Evolutionary conservation across 164 flowering plant species (phyloP), one percentile per base, ranked within the genome.

Genomic region (Liquidambar formosana): DNA sequence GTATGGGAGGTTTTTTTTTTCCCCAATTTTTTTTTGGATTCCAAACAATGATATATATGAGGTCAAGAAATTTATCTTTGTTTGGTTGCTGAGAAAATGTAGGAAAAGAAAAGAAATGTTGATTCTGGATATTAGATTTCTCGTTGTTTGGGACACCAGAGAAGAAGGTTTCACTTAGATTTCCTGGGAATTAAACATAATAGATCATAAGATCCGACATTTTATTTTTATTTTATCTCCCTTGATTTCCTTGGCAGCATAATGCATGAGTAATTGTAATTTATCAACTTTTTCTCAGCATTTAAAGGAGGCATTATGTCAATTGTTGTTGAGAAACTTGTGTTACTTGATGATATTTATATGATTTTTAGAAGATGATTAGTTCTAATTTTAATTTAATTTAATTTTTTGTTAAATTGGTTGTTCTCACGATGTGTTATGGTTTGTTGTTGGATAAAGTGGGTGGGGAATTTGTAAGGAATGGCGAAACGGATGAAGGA

Each of bases 401-500:
- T 48, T 33, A 33, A 33, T 26, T 5, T n/a, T n/a, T n/a, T n/a
- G n/a, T n/a, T n/a, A n/a, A n/a, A n/a, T 41, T 4, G 28, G 9
- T 53, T 44, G n/a, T n/a, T n/a, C n/a, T n/a, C n/a, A n/a, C n/a
- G n/a, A n/a, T n/a, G n/a, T n/a, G n/a, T n/a, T n/a, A n/a, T n/a
- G 88, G 92, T 88, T 57, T 14, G 16, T 57, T 57, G 60, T 12
- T 27, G 26, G 33, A 21, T 68, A 63, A 14, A 46, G 13, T 45
- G 12, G 22, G 63, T 13, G 18, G 56, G 1, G 49, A 33, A 47
- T 49, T 66, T 68, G 27, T 18, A 56, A 38, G 6, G 61, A 63
- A 83, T 33, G 41, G 82, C 47, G 71, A 26, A 26, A 67, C 21
- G 16, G n/a, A 38, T 58, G 57, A 88, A 84, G 80, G 89, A 86